These are phyloP conservation scores for Solioccasus polychromus DNA, from an alignment of 768 basidiomycete species.

Conservation along the genomic window DNA sequence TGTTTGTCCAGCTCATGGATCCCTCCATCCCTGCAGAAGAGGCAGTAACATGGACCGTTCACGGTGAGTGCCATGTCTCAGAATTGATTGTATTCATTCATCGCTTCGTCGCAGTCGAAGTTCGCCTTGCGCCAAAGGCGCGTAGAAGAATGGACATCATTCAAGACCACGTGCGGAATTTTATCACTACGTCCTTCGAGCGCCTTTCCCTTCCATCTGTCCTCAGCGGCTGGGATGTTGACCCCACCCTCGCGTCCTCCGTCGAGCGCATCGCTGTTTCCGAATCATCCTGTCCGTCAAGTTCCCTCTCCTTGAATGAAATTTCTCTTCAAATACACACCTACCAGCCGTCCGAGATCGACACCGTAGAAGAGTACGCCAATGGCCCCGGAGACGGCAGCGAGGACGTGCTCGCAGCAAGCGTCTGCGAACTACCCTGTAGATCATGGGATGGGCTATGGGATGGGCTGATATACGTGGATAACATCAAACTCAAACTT, in stretches of 20 bases:
- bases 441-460: constrained; percentile 85
- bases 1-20: constrained; percentile 37
- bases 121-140: constrained; percentile 65
- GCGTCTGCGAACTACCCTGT: constrained; percentile 85
- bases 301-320: constrained; percentile 53
- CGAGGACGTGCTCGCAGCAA: constrained; percentile 83
- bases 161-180: constrained; percentile 58
- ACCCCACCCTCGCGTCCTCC: constrained; percentile 64
- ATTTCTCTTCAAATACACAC: constrained; percentile 78
- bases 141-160: constrained; percentile 77
- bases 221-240: constrained; percentile 76
- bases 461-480: constrained; percentile 85
- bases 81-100: neutral
- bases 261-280: constrained; percentile 76
- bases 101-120: constrained; percentile 61
- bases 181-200: constrained; percentile 53
- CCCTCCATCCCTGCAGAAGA: constrained; percentile 1
- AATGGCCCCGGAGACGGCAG: constrained; percentile 51
- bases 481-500: constrained; percentile 81
- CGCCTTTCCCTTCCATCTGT: constrained; percentile 68
- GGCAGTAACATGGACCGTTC: constrained; percentile 57
- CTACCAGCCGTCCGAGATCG: constrained; percentile 74
- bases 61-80: constrained; percentile 42
- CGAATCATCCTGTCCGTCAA: constrained; percentile 63
- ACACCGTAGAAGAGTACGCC: constrained; percentile 72